Base-by-base conservation (phyloP, 148 eudicot genomes). In the Rhododendron griersonianum region DNA sequence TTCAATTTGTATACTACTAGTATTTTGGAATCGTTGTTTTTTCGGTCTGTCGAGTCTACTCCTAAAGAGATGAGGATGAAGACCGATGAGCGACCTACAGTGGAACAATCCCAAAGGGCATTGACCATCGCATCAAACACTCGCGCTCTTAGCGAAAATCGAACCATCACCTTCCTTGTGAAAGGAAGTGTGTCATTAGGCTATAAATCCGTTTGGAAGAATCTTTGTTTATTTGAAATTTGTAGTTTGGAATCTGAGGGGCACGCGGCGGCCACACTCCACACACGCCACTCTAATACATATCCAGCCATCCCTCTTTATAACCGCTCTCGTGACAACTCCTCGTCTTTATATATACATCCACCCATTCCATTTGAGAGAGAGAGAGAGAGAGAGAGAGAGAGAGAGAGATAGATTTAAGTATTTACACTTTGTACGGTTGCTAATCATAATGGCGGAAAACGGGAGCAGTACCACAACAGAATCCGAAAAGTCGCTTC, bases 401-500 rank as follows among this genome's bases (percentile, higher is more conserved):
- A 8, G 74, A 41, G 81, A 28, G 30, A 23, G 71, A 35, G 47
- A 77, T 28, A 77, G 81, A 25, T 45, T 47, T n/a, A 23, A 13
- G 14, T 11, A 2, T 51, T 8, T 78, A 3, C 8, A 11, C 10
- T 7, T 25, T 25, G 9, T 23, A 13, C 21, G 14, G n/a, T 30
- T 55, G 33, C 67, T 5, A 53, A 8, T 28, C 19, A 8, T 18
- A 30, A 86, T 86, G 87, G 87, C 61, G 18, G 44, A 55, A 81
- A 6, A 35, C 21, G 45, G 55, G 10, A 81, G 74, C 5, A 65
- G 25, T 8, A 81, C 81, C 76, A 71, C 39, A 10, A 81, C 81
- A 1, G 84, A 81, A 37, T 41, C 73, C 1, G 87, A 91, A 73
- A 85, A 88, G 50, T 76, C 87, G 3, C 84, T 92, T 41, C 88